Evolutionary conservation across 257 asterid species (phyloP).

Genomic region (Cruciata laevipes): DNA sequence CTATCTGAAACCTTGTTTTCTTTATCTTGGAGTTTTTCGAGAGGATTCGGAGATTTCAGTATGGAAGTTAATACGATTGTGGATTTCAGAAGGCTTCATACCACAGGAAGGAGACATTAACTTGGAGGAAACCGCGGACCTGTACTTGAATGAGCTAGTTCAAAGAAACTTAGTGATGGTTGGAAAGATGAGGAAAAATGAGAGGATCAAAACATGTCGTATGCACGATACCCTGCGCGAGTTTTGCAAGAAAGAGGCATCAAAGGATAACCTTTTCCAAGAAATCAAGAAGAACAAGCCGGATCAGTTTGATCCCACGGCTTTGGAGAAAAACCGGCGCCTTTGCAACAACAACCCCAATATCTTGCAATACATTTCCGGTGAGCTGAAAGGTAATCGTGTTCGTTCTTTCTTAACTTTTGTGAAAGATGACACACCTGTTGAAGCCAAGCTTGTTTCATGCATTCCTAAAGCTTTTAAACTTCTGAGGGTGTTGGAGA

Average conservation of each 20-base stretch:
- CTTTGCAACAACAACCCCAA: slow-evolving; percentile 15
- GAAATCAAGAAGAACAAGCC: slow-evolving; percentile 8
- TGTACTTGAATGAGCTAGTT: slow-evolving; percentile 16
- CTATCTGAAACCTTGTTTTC: neutral
- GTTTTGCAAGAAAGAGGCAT: slow-evolving; percentile 15
- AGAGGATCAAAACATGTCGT: slow-evolving; percentile 20
- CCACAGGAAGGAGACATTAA: neutral
- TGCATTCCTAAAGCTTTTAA: slow-evolving; percentile 8
- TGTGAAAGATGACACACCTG: neutral
- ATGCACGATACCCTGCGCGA: slow-evolving; percentile 21
- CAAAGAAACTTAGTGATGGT: slow-evolving; percentile 8
- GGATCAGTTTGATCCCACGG: neutral
- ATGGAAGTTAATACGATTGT: neutral
- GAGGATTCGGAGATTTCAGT: neutral
- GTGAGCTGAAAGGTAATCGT: slow-evolving; percentile 8
- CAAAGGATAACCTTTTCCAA: slow-evolving; percentile 13
- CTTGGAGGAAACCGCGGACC: slow-evolving; percentile 5
- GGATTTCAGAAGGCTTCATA: slow-evolving; percentile 3
- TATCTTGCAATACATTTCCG: neutral
- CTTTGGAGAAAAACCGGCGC: slow-evolving; percentile 9
- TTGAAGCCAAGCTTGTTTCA: slow-evolving; percentile 2
- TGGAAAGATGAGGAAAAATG: slow-evolving; percentile 5
- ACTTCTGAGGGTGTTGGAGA: slow-evolving; percentile 11
- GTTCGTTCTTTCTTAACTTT: slow-evolving; percentile 14
- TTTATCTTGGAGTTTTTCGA: neutral